Evolutionary conservation across 75 land plant species (phyloP).

Genomic region (Adiantum capillusveneris): DNA sequence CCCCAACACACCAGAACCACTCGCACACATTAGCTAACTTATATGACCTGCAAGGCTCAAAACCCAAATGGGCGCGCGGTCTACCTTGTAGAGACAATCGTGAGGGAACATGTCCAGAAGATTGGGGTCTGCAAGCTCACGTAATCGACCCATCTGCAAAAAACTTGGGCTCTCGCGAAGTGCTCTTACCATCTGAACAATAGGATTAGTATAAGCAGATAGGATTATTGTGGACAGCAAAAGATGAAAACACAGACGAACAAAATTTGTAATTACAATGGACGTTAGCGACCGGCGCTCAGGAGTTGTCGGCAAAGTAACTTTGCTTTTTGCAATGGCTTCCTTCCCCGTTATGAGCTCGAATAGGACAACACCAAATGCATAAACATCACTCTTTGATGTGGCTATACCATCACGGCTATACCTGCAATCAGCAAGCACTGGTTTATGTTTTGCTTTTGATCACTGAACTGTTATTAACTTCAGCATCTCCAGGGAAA

Average conservation of each 20-base stretch:
- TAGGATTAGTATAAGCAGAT: too few species aligned
- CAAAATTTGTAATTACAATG: conserved; percentile 58
- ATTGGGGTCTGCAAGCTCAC: conserved; percentile 50
- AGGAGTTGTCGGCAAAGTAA: conserved; percentile 21
- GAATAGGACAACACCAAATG: conserved; percentile 89
- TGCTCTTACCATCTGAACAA: conserved; percentile 56
- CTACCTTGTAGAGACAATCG: conserved; percentile 69
- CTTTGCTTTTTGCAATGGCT: conserved; percentile 51
- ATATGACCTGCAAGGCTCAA: too few species aligned
- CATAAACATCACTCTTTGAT: conserved; percentile 79
- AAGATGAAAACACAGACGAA: too few species aligned
- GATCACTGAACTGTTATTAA: background rate
- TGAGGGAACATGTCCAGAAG: conserved; percentile 64
- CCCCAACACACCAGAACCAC: background rate
- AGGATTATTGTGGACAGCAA: too few species aligned
- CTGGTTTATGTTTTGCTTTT: background rate
- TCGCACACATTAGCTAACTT: background rate
- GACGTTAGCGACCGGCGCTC: conserved; percentile 75
- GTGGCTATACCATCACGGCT: conserved; percentile 73
- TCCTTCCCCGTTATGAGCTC: conserved; percentile 74
- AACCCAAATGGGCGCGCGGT: too few species aligned
- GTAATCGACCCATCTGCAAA: conserved; percentile 47
- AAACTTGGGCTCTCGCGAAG: conserved; percentile 47
- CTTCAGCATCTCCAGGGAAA: background rate
- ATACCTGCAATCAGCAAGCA: conserved; percentile 34